phyloP scores from a whole-genome alignment of 2,329 filamentous ascomycete species.

The Colletotrichum abscissum region DNA sequence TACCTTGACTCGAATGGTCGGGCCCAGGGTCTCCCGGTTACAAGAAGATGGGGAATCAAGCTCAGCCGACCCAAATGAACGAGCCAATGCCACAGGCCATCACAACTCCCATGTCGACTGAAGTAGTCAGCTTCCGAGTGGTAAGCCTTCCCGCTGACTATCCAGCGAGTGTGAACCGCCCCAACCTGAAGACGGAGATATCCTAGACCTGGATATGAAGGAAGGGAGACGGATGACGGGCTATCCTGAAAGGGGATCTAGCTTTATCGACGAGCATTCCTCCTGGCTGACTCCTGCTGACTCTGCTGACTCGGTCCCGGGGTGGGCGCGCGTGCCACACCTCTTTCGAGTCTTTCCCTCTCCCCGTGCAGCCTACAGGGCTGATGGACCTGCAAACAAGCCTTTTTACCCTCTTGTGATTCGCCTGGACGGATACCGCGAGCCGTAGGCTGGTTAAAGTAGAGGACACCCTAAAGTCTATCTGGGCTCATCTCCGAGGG shows the following conservation, averaged over 20 bases:
- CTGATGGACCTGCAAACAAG: conserved; percentile 8
- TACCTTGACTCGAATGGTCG: not conserved
- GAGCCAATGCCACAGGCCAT: not conserved
- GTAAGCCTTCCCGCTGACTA: not conserved
- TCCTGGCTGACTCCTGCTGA: not conserved
- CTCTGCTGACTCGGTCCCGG: not conserved
- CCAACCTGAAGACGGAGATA: not conserved
- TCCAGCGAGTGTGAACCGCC: not conserved
- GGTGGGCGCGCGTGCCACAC: not conserved
- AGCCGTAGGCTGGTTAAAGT: not conserved
- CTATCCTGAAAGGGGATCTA: not conserved
- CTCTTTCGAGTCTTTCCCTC: not conserved
- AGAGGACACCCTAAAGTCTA: not conserved
- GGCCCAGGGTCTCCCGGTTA: not conserved
- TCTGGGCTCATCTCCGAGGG: conserved; percentile 1
- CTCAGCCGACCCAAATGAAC: not conserved
- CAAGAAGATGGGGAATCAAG: not conserved
- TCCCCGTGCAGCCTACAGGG: conserved; percentile 4
- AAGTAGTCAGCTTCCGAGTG: not conserved
- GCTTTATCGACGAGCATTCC: conserved; percentile 2
- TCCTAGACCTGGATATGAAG: not conserved
- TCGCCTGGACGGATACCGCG: not conserved
- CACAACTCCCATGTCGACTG: not conserved
- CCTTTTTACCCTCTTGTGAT: not conserved
- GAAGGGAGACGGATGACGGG: not conserved